These are phyloP conservation scores for Thermomucor indicae-seudaticae DNA, from an alignment of 371 early-diverging fungal genomes.

Conservation along the genomic window DNA sequence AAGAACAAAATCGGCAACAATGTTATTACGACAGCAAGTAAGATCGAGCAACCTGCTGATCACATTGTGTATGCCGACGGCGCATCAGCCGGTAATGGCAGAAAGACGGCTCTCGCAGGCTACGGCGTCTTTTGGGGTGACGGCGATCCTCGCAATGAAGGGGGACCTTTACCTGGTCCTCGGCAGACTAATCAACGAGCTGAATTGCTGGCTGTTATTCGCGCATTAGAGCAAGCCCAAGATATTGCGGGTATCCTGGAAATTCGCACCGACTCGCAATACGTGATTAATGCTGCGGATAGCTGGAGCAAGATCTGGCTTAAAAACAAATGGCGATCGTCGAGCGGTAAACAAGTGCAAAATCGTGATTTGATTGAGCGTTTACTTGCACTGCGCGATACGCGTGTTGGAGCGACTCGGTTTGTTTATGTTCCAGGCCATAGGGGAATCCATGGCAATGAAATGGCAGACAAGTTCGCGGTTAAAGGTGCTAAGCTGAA, in stretches of 20 bases:
- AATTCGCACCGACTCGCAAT: slow-evolving; percentile 73
- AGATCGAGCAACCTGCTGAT: too few species aligned
- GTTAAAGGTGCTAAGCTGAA: slow-evolving; percentile 63
- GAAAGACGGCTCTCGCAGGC: slow-evolving; percentile 61
- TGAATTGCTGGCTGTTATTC: slow-evolving; percentile 71
- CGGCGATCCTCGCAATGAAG: slow-evolving; percentile 70
- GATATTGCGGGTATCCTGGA: slow-evolving; percentile 22
- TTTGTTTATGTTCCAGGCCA: slow-evolving; percentile 65
- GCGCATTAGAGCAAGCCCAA: slow-evolving; percentile 58
- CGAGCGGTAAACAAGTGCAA: slow-evolving; percentile 51
- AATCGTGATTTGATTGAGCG: slow-evolving; percentile 73
- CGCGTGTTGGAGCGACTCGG: slow-evolving; percentile 30
- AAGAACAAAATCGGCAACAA: too few species aligned
- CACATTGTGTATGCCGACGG: slow-evolving; percentile 78
- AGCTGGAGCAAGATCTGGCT: slow-evolving; percentile 73
- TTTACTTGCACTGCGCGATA: slow-evolving; percentile 35
- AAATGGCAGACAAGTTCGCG: slow-evolving; percentile 70
- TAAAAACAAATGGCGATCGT: slow-evolving; percentile 54
- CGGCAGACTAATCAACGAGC: slow-evolving; percentile 87
- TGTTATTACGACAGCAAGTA: too few species aligned
- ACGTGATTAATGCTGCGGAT: slow-evolving; percentile 59
- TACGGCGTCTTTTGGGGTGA: slow-evolving; percentile 82
- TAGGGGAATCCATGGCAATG: slow-evolving; percentile 67
- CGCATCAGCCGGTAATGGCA: slow-evolving; percentile 67
- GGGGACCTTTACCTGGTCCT: slow-evolving; percentile 58